Percentiles rank a stretch among this genome's conserved stretches.
Conservation (phyloP, 805 yeast genomes). For the Sugiyamaella floridensis region DNA sequence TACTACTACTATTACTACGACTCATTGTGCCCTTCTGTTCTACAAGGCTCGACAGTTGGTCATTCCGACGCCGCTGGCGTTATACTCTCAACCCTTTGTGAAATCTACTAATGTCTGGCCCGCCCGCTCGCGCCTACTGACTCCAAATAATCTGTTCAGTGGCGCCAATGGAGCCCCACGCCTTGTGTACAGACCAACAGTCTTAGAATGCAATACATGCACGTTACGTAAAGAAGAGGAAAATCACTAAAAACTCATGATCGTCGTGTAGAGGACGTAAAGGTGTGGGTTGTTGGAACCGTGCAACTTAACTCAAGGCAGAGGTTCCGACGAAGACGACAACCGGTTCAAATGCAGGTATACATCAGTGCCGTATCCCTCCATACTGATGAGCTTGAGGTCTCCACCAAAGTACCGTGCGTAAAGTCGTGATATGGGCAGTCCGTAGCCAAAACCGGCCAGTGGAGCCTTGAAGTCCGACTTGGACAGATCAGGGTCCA, state of each 20-base stretch:
- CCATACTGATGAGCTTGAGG: slow-evolving; percentile 80
- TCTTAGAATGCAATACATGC: background rate
- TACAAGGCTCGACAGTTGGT: too few relatives aligned
- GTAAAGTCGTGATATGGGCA: slow-evolving; percentile 77
- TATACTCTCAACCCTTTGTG: too few relatives aligned
- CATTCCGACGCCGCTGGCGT: too few relatives aligned
- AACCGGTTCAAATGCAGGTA: slow-evolving; percentile 78
- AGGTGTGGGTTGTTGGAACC: too few relatives aligned
- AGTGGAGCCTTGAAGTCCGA: slow-evolving; percentile 78
- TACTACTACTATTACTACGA: too few relatives aligned
- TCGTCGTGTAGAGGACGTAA: too few relatives aligned
- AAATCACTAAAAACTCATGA: background rate
- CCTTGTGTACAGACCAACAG: background rate
- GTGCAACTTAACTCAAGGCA: slow-evolving; percentile 20
- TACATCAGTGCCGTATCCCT: slow-evolving; percentile 91
- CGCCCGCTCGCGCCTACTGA: too few relatives aligned
- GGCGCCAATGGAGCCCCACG: too few relatives aligned
- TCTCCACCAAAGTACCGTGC: slow-evolving; percentile 92
- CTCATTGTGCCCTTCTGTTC: too few relatives aligned
- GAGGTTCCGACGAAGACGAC: slow-evolving; percentile 65
- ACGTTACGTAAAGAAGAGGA: background rate
- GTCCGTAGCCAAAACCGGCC: slow-evolving; percentile 92
- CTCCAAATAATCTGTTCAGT: too few relatives aligned
- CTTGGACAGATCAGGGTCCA: slow-evolving; percentile 52
- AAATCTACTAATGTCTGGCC: too few relatives aligned